These are phyloP conservation scores for Scutellaria minor DNA, from an alignment of 257 asterid species.

Conservation along the genomic window DNA sequence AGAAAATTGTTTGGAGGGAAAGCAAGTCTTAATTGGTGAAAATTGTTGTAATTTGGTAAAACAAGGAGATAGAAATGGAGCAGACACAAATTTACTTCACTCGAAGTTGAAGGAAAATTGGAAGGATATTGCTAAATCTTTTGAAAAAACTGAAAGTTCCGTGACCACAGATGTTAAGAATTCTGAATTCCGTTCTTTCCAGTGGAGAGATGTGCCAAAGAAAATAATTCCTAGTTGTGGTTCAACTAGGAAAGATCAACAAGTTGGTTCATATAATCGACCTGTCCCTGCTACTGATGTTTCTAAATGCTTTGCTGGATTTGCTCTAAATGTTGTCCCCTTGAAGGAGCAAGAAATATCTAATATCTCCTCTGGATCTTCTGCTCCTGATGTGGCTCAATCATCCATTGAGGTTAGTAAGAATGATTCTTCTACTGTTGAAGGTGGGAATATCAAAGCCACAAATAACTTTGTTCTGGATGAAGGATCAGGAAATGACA, in stretches of 20 bases:
- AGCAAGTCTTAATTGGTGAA: slow-evolving; percentile 32
- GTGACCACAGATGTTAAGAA: slow-evolving; percentile 34
- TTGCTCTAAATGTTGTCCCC: slow-evolving; percentile 39
- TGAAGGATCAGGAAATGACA: slow-evolving; percentile 57
- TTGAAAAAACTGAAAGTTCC: slow-evolving; percentile 33
- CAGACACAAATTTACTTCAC: slow-evolving; percentile 32
- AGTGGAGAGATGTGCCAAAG: slow-evolving; percentile 66
- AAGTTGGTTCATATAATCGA: slow-evolving; percentile 28
- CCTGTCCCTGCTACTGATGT: slow-evolving; percentile 39
- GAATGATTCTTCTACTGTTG: slow-evolving; percentile 46
- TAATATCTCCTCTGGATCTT: slow-evolving; percentile 55
- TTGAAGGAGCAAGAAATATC: slow-evolving; percentile 52
- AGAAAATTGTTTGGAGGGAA: slow-evolving; percentile 33
- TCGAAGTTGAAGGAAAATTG: slow-evolving; percentile 38
- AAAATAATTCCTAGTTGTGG: slow-evolving; percentile 36
- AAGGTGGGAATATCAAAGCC: slow-evolving; percentile 38
- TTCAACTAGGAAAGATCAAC: slow-evolving; percentile 40
- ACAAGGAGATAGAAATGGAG: slow-evolving; percentile 40
- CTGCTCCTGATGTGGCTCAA: slow-evolving; percentile 58
- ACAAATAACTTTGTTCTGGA: slow-evolving; percentile 46
- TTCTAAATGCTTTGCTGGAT: slow-evolving; percentile 38
- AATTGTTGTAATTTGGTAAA: slow-evolving; percentile 28
- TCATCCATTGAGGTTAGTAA: slow-evolving; percentile 48
- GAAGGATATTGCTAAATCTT: slow-evolving; percentile 41
- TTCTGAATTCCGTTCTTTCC: slow-evolving; percentile 46